Evolutionary conservation across 441 rosid species (phyloP).

Genomic region (Euphorbia celastroides): DNA sequence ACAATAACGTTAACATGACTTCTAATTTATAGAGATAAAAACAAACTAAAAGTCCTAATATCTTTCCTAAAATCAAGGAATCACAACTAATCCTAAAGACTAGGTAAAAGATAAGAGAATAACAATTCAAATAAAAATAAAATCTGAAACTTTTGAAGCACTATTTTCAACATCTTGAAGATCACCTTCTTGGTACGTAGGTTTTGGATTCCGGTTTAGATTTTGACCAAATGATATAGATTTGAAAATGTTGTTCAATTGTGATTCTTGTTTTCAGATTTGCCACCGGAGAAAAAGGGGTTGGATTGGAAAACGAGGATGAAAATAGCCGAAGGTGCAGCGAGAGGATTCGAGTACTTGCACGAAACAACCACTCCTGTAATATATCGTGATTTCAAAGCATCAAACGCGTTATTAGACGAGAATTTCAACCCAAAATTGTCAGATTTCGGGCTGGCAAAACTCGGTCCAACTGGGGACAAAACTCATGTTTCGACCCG

Average conservation of each 20-base stretch:
- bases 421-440: slow-evolving; percentile 72
- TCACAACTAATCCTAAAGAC: no score
- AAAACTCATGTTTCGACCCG: slow-evolving; percentile 86
- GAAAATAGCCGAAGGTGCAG: slow-evolving; percentile 81
- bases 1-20: no score
- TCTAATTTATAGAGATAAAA: no score
- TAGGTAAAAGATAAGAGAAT: no score
- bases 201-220: neutral
- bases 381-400: slow-evolving; percentile 90
- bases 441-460: slow-evolving; percentile 94
- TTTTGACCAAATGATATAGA: neutral
- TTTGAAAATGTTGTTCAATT: neutral
- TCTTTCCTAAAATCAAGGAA: no score
- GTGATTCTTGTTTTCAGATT: slow-evolving; percentile 30
- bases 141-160: no score
- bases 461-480: slow-evolving; percentile 86
- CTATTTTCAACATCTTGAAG: no score
- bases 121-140: no score
- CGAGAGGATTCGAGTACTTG: slow-evolving; percentile 86
- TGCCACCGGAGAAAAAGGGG: slow-evolving; percentile 36
- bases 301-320: slow-evolving; percentile 91
- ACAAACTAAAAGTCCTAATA: no score
- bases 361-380: slow-evolving; percentile 85
- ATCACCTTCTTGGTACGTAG: slow-evolving; percentile 70
- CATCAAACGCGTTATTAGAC: slow-evolving; percentile 77